phyloP scores from a whole-genome alignment of 2,329 filamentous ascomycete species.

The Fulvia fulva region DNA sequence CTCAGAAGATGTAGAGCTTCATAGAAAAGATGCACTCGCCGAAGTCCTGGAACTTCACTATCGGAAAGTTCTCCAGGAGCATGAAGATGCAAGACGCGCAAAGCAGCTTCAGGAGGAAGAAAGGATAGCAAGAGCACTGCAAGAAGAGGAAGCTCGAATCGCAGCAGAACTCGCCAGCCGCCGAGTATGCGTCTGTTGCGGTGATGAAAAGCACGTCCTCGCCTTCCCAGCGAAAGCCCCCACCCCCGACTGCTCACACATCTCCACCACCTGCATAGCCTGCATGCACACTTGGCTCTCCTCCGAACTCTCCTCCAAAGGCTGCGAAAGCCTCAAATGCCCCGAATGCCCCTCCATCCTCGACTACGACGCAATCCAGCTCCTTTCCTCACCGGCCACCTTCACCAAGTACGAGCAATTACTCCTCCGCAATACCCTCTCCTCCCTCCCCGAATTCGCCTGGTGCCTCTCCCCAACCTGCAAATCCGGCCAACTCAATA shows the following conservation, averaged over 20 bases:
- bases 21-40: neutral
- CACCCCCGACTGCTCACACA: conserved; percentile 35
- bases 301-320: conserved; percentile 34
- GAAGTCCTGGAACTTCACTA: conserved; percentile 3
- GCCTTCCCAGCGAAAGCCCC: conserved; percentile 33
- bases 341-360: conserved; percentile 49
- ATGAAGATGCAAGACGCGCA: conserved; percentile 6
- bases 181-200: conserved; percentile 36
- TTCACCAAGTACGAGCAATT: conserved; percentile 49
- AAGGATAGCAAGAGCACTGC: neutral
- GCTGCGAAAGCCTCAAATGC: conserved; percentile 50
- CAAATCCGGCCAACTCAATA: conserved; percentile 51
- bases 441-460: conserved; percentile 44
- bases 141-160: conserved; percentile 13
- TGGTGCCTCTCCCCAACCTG: conserved; percentile 53
- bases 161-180: conserved; percentile 14
- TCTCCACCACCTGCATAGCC: conserved; percentile 32
- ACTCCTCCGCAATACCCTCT: conserved; percentile 43
- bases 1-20: neutral
- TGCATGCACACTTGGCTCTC: conserved; percentile 41
- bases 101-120: conserved; percentile 4
- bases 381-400: conserved; percentile 42
- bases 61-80: conserved; percentile 2
- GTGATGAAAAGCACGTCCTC: conserved; percentile 29
- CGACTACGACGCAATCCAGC: conserved; percentile 44